Base-by-base conservation (phyloP, 2,329 filamentous ascomycete genomes). In the Penicillium sp. region DNA sequence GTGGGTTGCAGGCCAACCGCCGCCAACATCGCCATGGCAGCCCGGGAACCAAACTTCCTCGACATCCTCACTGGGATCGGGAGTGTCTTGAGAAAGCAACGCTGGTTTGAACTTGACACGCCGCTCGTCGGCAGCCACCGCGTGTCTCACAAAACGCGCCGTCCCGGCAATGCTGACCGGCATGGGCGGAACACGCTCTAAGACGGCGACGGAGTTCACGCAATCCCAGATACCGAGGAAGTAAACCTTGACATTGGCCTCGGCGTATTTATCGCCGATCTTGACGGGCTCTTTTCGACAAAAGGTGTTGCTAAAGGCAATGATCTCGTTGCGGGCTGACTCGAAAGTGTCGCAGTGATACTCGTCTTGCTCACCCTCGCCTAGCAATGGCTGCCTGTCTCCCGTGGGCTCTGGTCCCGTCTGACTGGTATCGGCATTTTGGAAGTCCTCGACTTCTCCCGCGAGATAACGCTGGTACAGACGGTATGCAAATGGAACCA, bases 221-320 rank as follows among this genome's bases (percentile, higher is more conserved):
- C 42, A 45, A 25, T 45, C 42, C 42, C 42, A 45, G 42, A 45
- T 45, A 28, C 42, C 42, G 42, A 45, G 42, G 42, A 45, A 45
- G 7, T 45, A 45, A 28, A 45, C 42, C 14, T 45, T 45, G 22
- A 45, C 20, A 28, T 45, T 45, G 2, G 42, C 39, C 41, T 54
- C 17, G 39, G 28, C n/a, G 20, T 43, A 45, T 43, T 43, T 22
- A 12, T 20, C 7, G 39, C 22, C 15, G 28, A n/a, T 8, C 7
- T 22, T 28, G 25, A 31, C 17, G 22, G 28, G 12, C 15, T 54
- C 20, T 25, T 54, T 28, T 15, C 42, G 42, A 28, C 42, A 45
- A 11, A 45, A 45, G 11, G 42, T 45, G 12, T 45, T 45, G 42
- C 42, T 28, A 28, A 45, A 45, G 5, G 42, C 42, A 15, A 28